phyloP scores from a whole-genome alignment of 805 yeast genomes.

The Metschnikowia arizonensis region DNA sequence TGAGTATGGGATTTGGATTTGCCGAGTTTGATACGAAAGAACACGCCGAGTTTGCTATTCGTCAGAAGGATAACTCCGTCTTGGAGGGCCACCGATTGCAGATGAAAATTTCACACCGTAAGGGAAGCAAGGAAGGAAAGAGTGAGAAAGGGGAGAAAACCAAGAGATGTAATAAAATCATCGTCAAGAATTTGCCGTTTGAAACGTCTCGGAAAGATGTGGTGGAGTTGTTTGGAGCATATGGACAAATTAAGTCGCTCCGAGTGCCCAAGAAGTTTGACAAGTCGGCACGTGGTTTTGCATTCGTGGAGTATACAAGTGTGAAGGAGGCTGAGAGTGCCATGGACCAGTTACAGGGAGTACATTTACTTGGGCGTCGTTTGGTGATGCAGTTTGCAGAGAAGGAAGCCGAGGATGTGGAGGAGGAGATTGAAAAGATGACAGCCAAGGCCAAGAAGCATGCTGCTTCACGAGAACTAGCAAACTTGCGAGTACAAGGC shows the following conservation, averaged over 20 bases:
- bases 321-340: slow-evolving; percentile 90
- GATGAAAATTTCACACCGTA: slow-evolving; percentile 82
- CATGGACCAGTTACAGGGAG: slow-evolving; percentile 90
- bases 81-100: slow-evolving; percentile 89
- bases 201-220: slow-evolving; percentile 92
- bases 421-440: slow-evolving; percentile 87
- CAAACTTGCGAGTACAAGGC: slow-evolving; percentile 65
- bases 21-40: slow-evolving; percentile 80
- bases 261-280: slow-evolving; percentile 96
- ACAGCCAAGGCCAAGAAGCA: slow-evolving; percentile 80
- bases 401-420: slow-evolving; percentile 75
- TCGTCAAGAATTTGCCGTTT: slow-evolving; percentile 95
- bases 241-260: slow-evolving; percentile 91
- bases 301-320: slow-evolving; percentile 87
- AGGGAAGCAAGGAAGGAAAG: slow-evolving; percentile 24
- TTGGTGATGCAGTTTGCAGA: slow-evolving; percentile 91
- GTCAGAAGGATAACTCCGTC: slow-evolving; percentile 66
- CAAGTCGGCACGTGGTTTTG: slow-evolving; percentile 94
- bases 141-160: slow-evolving; percentile 28
- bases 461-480: slow-evolving; percentile 69
- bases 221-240: slow-evolving; percentile 87
- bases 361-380: slow-evolving; percentile 93
- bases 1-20: slow-evolving; percentile 97
- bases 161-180: slow-evolving; percentile 64
- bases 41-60: slow-evolving; percentile 73